Evolutionary conservation across 805 yeast species (phyloP), one percentile per base, ranked within the genome.

Genomic region (Debaryomyces hansenii): DNA sequence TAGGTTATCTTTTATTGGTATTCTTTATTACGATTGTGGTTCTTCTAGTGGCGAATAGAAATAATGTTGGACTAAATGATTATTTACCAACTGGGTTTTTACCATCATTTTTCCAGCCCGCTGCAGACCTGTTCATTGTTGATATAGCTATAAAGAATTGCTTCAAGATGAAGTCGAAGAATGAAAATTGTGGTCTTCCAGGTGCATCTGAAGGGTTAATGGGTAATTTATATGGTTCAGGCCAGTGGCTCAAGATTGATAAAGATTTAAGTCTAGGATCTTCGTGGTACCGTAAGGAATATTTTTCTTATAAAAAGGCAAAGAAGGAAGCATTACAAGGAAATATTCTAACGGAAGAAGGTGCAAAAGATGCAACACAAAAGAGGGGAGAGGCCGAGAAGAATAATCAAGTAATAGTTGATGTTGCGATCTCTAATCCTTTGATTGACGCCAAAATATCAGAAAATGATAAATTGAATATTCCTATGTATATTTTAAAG

Each of bases 241-340:
- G 67, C 6, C 66, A 65, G 10, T 80, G 83, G 82, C 44, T 50
- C 32, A 62, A 65, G 41, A 50, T 78, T 20, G 70, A 71, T 18
- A 79, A 79, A 52, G 84, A 81, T 55, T 63, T 82, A 33, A 55
- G 57, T 14, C 64, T 81, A 45, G 74, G 74, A 4, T 52, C 59
- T 18, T 65, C 75, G 4, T 79, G 82, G 82, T 51, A 69, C 31
- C 56, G 60, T 40, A 63, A 64, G 41, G 69, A 72, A 34, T 80
- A 55, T 55, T 52, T 82, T 15, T 67, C 59, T n/a, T 59, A 59
- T 48, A 59, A 72, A 50, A 54, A 53, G 14, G 51, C 66, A 46
- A 55, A 54, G 43, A 44, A 57, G 42, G 52, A 54, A 39, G 56
- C 55, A 24, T 50, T 65, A 46, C 39, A 51, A 42, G 47, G 46